Evolutionary conservation across 371 early-diverging fungal species (phyloP), one percentile per base, ranked within the genome.

Genomic region (Syncephalastrum monosporum): DNA sequence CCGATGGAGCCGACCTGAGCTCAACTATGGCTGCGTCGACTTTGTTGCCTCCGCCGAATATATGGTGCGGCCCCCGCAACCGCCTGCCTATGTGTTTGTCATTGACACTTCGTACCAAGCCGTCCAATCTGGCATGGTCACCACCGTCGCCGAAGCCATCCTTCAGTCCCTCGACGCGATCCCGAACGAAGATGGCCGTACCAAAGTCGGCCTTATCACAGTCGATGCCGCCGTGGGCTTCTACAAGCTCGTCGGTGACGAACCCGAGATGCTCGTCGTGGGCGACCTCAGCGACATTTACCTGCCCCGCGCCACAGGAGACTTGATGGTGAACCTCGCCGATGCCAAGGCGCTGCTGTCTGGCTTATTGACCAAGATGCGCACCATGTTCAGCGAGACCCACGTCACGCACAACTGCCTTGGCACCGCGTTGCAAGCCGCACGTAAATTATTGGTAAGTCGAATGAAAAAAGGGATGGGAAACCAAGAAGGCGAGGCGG

Each of bases 221-320:
- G 87, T 86, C 2, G 94, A 94, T 65, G 72, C 75, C 53, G 63
- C 84, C 12, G 67, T 94, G 59, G 91, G 91, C 47, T 94, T 89
- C 56, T 90, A 89, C 70, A 90, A 89, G 54, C 65, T 93, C 43
- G 70, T 60, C 21, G 82, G 85, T 1, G 69, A 78, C 1, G 91
- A 92, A 60, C 92, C 93, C 8, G 88, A 92, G 58, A 86, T 92
- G 79, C 69, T 93, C 42, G 88, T 92, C 5, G 89, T 92, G 1
- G 69, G 83, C 8, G 94, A 93, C 55, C 63, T 92, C 6, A 86
- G 83, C 4, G 92, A 92, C 16, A 68, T 84, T 5, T 91, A 86
- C 60, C 49, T 93, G 54, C 94, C 93, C 19, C 66, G 72, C 14
- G 69, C 84, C 27, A 82, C 91, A 12, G 75, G 81, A 10, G 91